Evolutionary conservation across 495 filamentous ascomycete species (phyloP).

Genomic region (Penicillium samsonianum): DNA sequence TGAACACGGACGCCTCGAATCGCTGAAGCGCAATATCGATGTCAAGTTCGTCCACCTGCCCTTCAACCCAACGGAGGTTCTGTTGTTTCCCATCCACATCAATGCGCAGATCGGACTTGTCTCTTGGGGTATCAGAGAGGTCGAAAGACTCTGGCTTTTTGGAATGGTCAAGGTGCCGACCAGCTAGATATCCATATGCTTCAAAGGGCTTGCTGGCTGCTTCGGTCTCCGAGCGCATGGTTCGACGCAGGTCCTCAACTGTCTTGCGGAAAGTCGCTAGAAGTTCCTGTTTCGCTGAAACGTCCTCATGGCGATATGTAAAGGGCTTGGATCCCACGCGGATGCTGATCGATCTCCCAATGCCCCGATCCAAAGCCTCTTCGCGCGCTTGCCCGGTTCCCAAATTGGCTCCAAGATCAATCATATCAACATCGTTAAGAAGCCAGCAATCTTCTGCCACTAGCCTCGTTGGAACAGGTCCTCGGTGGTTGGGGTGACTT

Average conservation of each 20-base stretch:
- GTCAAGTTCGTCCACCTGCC: slow-evolving; percentile 93
- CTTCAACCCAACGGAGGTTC: slow-evolving; percentile 92
- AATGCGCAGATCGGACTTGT: slow-evolving; percentile 73
- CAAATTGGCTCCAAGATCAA: slow-evolving; percentile 72
- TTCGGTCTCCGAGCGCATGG: slow-evolving; percentile 78
- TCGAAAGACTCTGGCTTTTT: slow-evolving; percentile 54
- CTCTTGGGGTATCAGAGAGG: slow-evolving; percentile 69
- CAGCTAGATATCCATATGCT: slow-evolving; percentile 72
- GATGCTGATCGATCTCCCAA: slow-evolving; percentile 87
- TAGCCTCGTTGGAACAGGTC: slow-evolving; percentile 71
- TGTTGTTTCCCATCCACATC: slow-evolving; percentile 97
- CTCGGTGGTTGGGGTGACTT: slow-evolving; percentile 52
- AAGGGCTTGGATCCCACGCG: slow-evolving; percentile 88
- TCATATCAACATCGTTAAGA: slow-evolving; percentile 87
- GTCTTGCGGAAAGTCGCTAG: slow-evolving; percentile 88
- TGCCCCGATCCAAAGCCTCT: slow-evolving; percentile 61
- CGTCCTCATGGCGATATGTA: slow-evolving; percentile 83
- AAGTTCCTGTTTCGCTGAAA: slow-evolving; percentile 73
- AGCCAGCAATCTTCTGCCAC: slow-evolving; percentile 95
- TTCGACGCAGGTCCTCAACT: slow-evolving; percentile 84
- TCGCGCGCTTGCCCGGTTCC: slow-evolving; percentile 57
- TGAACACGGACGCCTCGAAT: slow-evolving; percentile 79
- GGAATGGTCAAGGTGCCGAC: slow-evolving; percentile 31
- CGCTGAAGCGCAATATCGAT: slow-evolving; percentile 91
- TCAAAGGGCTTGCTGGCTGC: slow-evolving; percentile 75